phyloP scores from a whole-genome alignment of 1,284 basidiomycete genomes.

The Blastosporella zonata region DNA sequence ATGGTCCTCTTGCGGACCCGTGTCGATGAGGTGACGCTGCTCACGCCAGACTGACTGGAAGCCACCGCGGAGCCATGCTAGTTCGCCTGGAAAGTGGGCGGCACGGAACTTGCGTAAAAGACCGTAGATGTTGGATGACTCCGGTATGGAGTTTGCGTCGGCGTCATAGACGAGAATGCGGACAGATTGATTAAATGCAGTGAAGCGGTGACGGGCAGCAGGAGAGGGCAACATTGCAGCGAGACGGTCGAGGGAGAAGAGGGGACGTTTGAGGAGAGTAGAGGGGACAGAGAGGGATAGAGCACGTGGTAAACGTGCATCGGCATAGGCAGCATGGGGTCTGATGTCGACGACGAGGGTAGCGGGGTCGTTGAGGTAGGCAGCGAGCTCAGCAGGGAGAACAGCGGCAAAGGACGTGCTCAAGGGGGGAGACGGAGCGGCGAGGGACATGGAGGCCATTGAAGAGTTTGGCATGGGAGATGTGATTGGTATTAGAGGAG shows the following conservation, averaged over 20 bases:
- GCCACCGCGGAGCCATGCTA: conserved; percentile 81
- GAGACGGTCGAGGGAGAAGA: conserved; percentile 75
- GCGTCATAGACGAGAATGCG: conserved; percentile 82
- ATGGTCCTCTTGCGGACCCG: conserved; percentile 40
- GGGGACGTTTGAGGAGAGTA: conserved; percentile 87
- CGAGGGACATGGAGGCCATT: conserved; percentile 12
- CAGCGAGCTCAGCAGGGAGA: conserved; percentile 23
- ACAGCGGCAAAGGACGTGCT: conserved; percentile 25
- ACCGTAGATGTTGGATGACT: conserved; percentile 71
- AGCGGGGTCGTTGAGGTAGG: conserved; percentile 31
- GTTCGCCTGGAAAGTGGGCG: conserved; percentile 62
- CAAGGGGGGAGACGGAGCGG: not conserved
- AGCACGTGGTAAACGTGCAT: conserved; percentile 68
- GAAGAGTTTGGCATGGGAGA: conserved; percentile 15
- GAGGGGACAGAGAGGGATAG: conserved; percentile 91
- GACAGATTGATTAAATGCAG: conserved; percentile 50
- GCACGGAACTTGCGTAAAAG: conserved; percentile 83
- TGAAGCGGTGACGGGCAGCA: conserved; percentile 57
- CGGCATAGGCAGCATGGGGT: conserved; percentile 70
- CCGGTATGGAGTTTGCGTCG: conserved; percentile 59
- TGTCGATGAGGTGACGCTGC: conserved; percentile 49
- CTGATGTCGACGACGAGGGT: conserved; percentile 81
- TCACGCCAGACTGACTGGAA: conserved; percentile 70
- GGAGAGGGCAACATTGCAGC: conserved; percentile 70
- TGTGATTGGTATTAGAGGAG: conserved; percentile 31